phyloP scores from a whole-genome alignment of 805 yeast genomes.

The Saturnispora diversa region DNA sequence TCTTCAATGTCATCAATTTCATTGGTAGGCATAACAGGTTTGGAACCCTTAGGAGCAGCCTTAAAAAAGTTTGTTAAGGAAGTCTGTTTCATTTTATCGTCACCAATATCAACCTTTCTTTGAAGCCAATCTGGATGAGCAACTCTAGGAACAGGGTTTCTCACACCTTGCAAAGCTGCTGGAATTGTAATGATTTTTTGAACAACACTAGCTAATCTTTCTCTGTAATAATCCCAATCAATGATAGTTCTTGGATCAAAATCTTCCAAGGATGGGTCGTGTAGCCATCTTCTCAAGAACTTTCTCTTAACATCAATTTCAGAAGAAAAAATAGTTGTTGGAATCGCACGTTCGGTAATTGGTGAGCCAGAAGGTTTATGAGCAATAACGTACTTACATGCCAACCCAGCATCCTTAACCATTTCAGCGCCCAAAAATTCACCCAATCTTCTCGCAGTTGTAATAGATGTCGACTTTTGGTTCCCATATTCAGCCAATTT shows the following conservation, averaged over 20 bases:
- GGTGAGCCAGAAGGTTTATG: slow-evolving; percentile 78
- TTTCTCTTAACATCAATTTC: slow-evolving; percentile 61
- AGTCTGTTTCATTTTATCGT: slow-evolving; percentile 67
- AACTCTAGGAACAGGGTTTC: slow-evolving; percentile 91
- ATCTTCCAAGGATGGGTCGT: slow-evolving; percentile 63
- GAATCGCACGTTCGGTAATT: slow-evolving; percentile 92
- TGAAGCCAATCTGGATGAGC: slow-evolving; percentile 91
- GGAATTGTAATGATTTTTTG: slow-evolving; percentile 95
- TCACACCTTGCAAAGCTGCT: slow-evolving; percentile 83
- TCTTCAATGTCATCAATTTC: slow-evolving; percentile 69
- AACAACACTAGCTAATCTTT: slow-evolving; percentile 83
- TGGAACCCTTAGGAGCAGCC: slow-evolving; percentile 33
- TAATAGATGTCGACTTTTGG: slow-evolving; percentile 90
- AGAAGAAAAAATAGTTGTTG: slow-evolving; percentile 90
- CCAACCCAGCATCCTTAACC: slow-evolving; percentile 94
- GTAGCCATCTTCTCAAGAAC: slow-evolving; percentile 79
- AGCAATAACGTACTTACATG: slow-evolving; percentile 89
- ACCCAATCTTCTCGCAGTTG: slow-evolving; percentile 89
- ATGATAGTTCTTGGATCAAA: slow-evolving; percentile 84
- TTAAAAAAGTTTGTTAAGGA: slow-evolving; percentile 52
- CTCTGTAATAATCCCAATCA: slow-evolving; percentile 91
- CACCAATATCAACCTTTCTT: slow-evolving; percentile 48
- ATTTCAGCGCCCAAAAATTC: slow-evolving; percentile 93
- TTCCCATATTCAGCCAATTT: slow-evolving; percentile 80
- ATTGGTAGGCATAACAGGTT: slow-evolving; percentile 28